Conservation (phyloP, 768 basidiomycete species). For the Tulasnella sp. region DNA sequence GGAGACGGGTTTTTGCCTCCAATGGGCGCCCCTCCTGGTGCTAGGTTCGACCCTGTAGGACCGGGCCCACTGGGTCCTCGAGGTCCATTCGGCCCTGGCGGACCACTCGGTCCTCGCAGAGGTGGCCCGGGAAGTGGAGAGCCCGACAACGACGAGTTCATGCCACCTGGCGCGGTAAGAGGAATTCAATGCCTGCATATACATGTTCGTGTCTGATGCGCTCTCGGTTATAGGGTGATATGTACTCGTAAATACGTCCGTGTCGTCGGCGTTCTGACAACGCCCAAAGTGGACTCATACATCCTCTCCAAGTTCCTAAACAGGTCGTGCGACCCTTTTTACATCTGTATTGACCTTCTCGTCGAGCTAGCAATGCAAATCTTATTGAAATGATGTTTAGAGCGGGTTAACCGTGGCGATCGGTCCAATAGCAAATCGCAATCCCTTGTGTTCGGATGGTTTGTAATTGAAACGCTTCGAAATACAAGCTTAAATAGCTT, state of each 20-base stretch:
- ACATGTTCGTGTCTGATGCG: neutral
- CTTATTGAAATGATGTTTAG: neutral
- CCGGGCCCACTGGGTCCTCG: constrained; percentile 47
- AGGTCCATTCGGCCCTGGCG: constrained; percentile 23
- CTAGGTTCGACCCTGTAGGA: constrained; percentile 85
- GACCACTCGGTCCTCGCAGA: constrained; percentile 38
- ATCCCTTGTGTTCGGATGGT: too few species aligned
- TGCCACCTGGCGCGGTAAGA: constrained; percentile 66
- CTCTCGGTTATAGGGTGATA: neutral
- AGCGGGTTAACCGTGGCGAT: too few species aligned
- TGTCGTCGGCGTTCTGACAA: too few species aligned
- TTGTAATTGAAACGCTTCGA: too few species aligned
- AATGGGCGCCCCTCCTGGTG: constrained; percentile 85
- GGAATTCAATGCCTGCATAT: neutral
- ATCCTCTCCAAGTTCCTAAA: neutral
- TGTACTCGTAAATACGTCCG: constrained; percentile 4
- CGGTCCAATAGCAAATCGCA: too few species aligned
- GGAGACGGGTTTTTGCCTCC: constrained; percentile 88
- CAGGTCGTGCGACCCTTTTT: neutral
- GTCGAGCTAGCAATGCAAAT: neutral
- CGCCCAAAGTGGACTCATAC: too few species aligned
- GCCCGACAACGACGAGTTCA: constrained; percentile 85
- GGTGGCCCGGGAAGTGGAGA: constrained; percentile 44
- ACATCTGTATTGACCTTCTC: neutral
- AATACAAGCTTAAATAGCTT: neutral